Evolutionary conservation across 2,329 filamentous ascomycete genomes (phyloP).

Genomic region (Cercospora canescens): DNA sequence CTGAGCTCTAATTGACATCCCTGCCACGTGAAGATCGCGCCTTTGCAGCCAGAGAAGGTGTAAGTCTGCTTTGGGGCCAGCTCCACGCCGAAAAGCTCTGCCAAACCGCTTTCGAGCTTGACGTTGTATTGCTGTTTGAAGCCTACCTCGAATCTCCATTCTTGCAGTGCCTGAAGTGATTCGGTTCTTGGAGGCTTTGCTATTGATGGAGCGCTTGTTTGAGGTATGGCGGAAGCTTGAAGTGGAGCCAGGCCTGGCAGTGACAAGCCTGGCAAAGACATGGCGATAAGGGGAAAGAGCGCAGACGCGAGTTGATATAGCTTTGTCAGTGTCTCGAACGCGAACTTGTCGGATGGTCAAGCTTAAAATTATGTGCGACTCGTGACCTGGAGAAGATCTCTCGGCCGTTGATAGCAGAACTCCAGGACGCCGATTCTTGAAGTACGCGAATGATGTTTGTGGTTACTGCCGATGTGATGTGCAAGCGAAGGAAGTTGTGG

Average conservation of each 20-base stretch:
- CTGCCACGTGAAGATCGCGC: constrained; percentile 88
- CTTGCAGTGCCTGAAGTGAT: constrained; percentile 46
- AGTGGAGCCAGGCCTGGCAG: constrained; percentile 38
- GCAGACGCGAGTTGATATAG: not conserved
- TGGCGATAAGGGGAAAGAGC: not conserved
- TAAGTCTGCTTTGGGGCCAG: constrained; percentile 79
- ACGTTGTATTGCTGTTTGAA: constrained; percentile 39
- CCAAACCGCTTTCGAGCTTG: constrained; percentile 75
- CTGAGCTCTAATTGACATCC: constrained; percentile 83
- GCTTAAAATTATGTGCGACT: not conserved
- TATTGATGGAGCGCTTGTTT: constrained; percentile 18
- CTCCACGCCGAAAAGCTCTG: constrained; percentile 94
- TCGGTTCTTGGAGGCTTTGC: constrained; percentile 38
- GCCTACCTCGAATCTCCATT: constrained; percentile 45
- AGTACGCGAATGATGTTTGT: not conserved
- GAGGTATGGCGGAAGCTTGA: constrained; percentile 28
- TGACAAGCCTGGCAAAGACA: constrained; percentile 49
- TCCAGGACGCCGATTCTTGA: not conserved
- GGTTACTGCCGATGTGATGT: not conserved
- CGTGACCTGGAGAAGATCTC: not conserved
- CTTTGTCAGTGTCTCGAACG: not conserved
- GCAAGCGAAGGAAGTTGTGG: not conserved
- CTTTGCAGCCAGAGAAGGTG: constrained; percentile 77
- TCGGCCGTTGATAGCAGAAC: not conserved
- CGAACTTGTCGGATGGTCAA: not conserved